phyloP scores from a whole-genome alignment of 306 rosid species.

The Vicia sativa region DNA sequence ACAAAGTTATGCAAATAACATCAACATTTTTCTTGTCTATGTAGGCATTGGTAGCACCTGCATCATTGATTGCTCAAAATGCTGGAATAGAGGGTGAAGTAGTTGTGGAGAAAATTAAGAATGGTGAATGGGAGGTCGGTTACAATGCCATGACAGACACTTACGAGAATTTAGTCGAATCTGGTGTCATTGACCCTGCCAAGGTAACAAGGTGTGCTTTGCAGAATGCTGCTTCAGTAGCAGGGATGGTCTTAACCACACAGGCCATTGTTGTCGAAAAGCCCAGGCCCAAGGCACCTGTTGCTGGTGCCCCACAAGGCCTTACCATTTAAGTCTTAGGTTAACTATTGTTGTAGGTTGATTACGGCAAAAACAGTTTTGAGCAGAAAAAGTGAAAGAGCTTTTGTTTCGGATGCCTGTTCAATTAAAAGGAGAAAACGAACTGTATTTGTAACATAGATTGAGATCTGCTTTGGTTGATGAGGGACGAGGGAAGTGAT shows the following conservation, averaged over 20 bases:
- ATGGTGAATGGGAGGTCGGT: slow-evolving; percentile 85
- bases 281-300: slow-evolving; percentile 72
- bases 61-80: slow-evolving; percentile 91
- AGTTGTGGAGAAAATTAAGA: slow-evolving; percentile 85
- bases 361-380: slow-evolving; percentile 42
- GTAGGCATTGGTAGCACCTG: slow-evolving; percentile 89
- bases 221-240: slow-evolving; percentile 96
- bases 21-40: not conserved
- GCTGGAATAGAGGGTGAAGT: slow-evolving; percentile 99
- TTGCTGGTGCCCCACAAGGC: slow-evolving; percentile 72
- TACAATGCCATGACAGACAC: slow-evolving; percentile 92
- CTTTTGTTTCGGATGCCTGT: slow-evolving; percentile 19
- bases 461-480: slow-evolving; percentile 17
- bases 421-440: slow-evolving; percentile 12
- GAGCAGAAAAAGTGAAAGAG: slow-evolving; percentile 42
- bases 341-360: slow-evolving; percentile 10
- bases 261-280: slow-evolving; percentile 98
- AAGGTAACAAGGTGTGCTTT: slow-evolving; percentile 93
- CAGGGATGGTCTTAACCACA: slow-evolving; percentile 97
- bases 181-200: slow-evolving; percentile 96
- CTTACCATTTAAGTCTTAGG: slow-evolving; percentile 51
- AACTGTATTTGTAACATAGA: slow-evolving; percentile 31
- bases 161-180: slow-evolving; percentile 87
- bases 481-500: not conserved
- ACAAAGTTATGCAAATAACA: not conserved